Percentiles rank a stretch among this genome's conserved stretches.
Evolutionary conservation across 441 rosid genomes (phyloP).

Genomic region (Oxalis stricta): DNA sequence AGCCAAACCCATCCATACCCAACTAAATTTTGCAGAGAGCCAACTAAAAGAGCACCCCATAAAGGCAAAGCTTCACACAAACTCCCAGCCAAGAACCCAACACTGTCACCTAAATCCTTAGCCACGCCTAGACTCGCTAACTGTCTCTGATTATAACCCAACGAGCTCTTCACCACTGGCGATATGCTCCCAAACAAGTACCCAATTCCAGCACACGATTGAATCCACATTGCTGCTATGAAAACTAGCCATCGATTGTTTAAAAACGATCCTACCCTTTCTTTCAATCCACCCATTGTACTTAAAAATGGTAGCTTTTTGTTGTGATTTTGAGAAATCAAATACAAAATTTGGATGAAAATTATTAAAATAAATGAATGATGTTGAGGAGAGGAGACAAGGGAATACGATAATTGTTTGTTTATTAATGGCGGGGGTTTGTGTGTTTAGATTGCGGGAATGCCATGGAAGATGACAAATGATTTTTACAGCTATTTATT

Average conservation of each 20-base stretch:
- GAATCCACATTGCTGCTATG: slow-evolving; percentile 69
- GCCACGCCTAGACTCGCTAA: slow-evolving; percentile 65
- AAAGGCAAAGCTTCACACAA: slow-evolving; percentile 47
- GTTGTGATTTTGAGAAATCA: too few species aligned
- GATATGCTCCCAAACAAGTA: slow-evolving; percentile 81
- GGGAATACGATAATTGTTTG: too few species aligned
- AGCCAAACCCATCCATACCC: slow-evolving; percentile 78
- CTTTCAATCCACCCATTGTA: too few species aligned
- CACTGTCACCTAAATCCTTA: slow-evolving; percentile 62
- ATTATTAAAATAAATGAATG: too few species aligned
- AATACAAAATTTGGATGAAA: too few species aligned
- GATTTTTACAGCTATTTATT: too few species aligned
- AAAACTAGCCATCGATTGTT: slow-evolving; percentile 70
- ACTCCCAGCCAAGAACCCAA: slow-evolving; percentile 54
- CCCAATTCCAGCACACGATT: slow-evolving; percentile 63
- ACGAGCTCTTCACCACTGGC: slow-evolving; percentile 47
- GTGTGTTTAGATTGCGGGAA: too few species aligned
- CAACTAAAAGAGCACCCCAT: slow-evolving; percentile 45
- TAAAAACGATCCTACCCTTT: slow-evolving; percentile 10
- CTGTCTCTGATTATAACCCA: slow-evolving; percentile 66
- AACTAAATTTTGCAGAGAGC: slow-evolving; percentile 42
- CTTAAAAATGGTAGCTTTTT: too few species aligned
- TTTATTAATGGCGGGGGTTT: too few species aligned
- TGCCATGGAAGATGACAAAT: too few species aligned
- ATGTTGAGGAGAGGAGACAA: too few species aligned